Percentiles rank a stretch among this genome's conserved stretches.
Conservation (phyloP, 1,139 yeast genomes). For the Pneumocystis sp. region DNA sequence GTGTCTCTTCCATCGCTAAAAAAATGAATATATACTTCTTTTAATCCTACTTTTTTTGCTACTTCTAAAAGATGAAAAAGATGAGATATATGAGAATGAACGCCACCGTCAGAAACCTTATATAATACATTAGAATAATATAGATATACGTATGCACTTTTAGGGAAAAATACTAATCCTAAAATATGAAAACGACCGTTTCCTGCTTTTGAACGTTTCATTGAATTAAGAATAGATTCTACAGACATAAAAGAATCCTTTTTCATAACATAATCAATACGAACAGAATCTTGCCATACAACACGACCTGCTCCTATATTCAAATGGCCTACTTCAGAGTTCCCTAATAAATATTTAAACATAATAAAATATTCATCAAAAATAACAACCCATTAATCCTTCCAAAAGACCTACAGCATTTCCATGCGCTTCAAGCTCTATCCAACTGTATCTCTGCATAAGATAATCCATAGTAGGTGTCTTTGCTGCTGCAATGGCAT, state of each 20-base stretch:
- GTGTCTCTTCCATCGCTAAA: slow-evolving; percentile 17
- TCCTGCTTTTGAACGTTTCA: slow-evolving; percentile 12
- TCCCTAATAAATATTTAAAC: slow-evolving; percentile 6
- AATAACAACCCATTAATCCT: slow-evolving; percentile 13
- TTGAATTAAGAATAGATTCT: slow-evolving; percentile 8
- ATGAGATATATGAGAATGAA: slow-evolving; percentile 17
- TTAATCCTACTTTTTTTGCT: slow-evolving; percentile 13
- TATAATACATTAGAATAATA: background rate
- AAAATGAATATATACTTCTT: slow-evolving; percentile 14
- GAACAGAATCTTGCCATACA: slow-evolving; percentile 17
- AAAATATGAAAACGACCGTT: slow-evolving; percentile 15
- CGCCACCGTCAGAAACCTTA: slow-evolving; percentile 15
- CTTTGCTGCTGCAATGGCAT: slow-evolving; percentile 15
- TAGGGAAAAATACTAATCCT: slow-evolving; percentile 8
- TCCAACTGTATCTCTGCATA: slow-evolving; percentile 10
- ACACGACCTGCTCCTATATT: slow-evolving; percentile 17
- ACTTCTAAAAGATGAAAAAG: slow-evolving; percentile 13
- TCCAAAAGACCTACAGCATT: slow-evolving; percentile 16
- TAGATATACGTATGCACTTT: background rate
- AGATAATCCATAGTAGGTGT: slow-evolving; percentile 15
- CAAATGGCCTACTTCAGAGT: slow-evolving; percentile 17
- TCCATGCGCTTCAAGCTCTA: slow-evolving; percentile 15
- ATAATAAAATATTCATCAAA: background rate
- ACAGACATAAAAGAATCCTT: slow-evolving; percentile 12
- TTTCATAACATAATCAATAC: slow-evolving; percentile 15